These are phyloP conservation scores for Falciphora oryzae DNA, from an alignment of 2,329 filamentous ascomycete species.

Conservation along the genomic window DNA sequence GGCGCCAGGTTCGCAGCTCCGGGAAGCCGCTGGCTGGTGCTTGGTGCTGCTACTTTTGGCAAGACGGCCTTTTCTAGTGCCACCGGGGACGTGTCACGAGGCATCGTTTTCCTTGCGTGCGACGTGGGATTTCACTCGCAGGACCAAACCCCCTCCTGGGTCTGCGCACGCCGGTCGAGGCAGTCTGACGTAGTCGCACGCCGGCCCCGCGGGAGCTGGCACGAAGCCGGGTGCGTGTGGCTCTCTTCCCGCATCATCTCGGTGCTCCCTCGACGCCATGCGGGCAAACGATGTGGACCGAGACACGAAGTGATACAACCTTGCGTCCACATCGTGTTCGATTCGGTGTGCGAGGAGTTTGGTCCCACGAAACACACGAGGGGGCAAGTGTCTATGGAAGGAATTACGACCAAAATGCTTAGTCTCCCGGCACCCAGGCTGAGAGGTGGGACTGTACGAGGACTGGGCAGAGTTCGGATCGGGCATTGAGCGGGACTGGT, in stretches of 20 bases:
- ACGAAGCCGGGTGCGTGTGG: background rate
- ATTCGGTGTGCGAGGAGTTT: background rate
- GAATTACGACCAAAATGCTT: background rate
- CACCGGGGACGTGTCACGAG: background rate
- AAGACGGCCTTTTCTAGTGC: background rate
- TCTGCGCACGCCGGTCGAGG: background rate
- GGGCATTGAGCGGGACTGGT: background rate
- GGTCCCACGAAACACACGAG: background rate
- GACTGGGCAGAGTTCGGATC: background rate
- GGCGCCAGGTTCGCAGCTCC: background rate
- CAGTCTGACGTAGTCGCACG: background rate
- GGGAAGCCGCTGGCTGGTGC: background rate
- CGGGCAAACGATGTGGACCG: background rate
- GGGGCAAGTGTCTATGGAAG: background rate
- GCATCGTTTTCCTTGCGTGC: background rate
- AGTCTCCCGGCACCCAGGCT: background rate
- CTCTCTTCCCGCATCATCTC: background rate
- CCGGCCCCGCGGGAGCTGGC: background rate
- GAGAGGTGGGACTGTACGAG: background rate
- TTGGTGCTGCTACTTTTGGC: background rate
- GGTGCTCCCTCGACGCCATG: background rate
- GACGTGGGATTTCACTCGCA: background rate
- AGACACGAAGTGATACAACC: background rate
- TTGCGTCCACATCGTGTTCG: background rate
- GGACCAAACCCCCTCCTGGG: background rate